phyloP scores from a whole-genome alignment of 257 asterid genomes.

The Osmanthus fragrans region DNA sequence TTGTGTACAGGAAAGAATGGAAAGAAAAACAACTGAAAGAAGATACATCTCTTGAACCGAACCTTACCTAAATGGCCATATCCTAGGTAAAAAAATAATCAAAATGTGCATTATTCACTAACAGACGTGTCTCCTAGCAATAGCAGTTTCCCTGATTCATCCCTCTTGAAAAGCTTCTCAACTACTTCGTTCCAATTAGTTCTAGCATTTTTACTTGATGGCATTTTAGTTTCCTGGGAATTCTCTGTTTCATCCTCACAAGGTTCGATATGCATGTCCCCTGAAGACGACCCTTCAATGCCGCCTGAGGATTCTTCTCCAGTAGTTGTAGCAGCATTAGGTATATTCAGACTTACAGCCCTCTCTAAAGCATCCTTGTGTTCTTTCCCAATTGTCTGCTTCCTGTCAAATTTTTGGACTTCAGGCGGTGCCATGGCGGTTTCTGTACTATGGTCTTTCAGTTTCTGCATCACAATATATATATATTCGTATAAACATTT shows the following conservation, averaged over 20 bases:
- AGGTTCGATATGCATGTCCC: constrained; percentile 26
- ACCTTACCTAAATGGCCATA: not conserved
- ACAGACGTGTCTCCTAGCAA: constrained; percentile 37
- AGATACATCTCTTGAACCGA: not conserved
- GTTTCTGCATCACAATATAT: constrained; percentile 38
- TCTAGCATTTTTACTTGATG: constrained; percentile 32
- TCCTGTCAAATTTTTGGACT: constrained; percentile 64
- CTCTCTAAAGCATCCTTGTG: constrained; percentile 90
- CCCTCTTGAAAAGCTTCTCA: constrained; percentile 56
- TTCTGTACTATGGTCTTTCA: constrained; percentile 46
- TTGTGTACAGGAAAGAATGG: constrained; percentile 19
- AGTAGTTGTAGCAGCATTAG: constrained; percentile 56
- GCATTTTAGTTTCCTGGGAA: constrained; percentile 26
- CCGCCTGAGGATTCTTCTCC: constrained; percentile 16
- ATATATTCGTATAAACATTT: not conserved
- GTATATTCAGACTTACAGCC: constrained; percentile 83
- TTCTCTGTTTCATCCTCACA: constrained; percentile 19
- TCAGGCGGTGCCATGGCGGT: constrained; percentile 60
- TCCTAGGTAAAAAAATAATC: not conserved
- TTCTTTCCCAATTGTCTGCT: constrained; percentile 70
- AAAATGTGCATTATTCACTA: constrained; percentile 18
- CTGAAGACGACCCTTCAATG: constrained; percentile 34
- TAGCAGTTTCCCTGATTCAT: constrained; percentile 43
- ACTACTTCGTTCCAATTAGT: constrained; percentile 79
- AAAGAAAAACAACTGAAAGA: not conserved